Evolutionary conservation across 495 filamentous ascomycete genomes (phyloP).

Genomic region (Articulospora tetracladia): DNA sequence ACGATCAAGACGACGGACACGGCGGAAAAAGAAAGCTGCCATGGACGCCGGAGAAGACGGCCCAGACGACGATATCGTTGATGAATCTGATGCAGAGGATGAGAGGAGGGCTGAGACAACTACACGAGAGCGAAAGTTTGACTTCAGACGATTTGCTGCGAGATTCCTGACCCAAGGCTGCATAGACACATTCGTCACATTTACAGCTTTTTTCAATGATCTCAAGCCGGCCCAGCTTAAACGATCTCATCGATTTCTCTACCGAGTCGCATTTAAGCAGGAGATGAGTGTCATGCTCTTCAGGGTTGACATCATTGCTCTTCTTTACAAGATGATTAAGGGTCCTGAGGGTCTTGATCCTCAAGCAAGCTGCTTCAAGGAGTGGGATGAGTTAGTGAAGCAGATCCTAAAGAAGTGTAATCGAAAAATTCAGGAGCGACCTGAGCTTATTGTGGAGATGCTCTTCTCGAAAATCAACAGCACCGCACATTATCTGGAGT

Average conservation of each 20-base stretch:
- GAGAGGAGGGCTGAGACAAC: slow-evolving; percentile 60
- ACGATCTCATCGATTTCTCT: slow-evolving; percentile 91
- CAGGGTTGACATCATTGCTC: slow-evolving; percentile 81
- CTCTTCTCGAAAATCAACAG: slow-evolving; percentile 89
- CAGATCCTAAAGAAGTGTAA: slow-evolving; percentile 72
- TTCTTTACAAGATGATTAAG: slow-evolving; percentile 90
- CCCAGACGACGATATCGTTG: slow-evolving; percentile 46
- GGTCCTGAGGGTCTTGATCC: slow-evolving; percentile 76
- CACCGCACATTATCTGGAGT: slow-evolving; percentile 82
- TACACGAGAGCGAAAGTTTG: slow-evolving; percentile 84
- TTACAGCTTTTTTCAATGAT: slow-evolving; percentile 77
- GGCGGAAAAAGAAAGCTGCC: slow-evolving; percentile 62
- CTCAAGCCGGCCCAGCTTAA: slow-evolving; percentile 81
- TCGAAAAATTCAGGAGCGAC: slow-evolving; percentile 78
- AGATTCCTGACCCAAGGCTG: slow-evolving; percentile 82
- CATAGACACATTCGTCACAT: slow-evolving; percentile 82
- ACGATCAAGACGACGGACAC: slow-evolving; percentile 66
- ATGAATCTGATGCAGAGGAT: slow-evolving; percentile 74
- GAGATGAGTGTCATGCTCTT: slow-evolving; percentile 86
- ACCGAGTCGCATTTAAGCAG: slow-evolving; percentile 91
- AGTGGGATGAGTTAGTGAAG: slow-evolving; percentile 87
- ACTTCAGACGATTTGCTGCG: slow-evolving; percentile 78
- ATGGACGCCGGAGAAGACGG: slow-evolving; percentile 31
- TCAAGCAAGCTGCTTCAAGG: slow-evolving; percentile 60
- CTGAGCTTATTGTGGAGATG: slow-evolving; percentile 80